These are phyloP conservation scores for Pugionium cornutum DNA, from an alignment of 345 rosid genomes.

Conservation along the genomic window DNA sequence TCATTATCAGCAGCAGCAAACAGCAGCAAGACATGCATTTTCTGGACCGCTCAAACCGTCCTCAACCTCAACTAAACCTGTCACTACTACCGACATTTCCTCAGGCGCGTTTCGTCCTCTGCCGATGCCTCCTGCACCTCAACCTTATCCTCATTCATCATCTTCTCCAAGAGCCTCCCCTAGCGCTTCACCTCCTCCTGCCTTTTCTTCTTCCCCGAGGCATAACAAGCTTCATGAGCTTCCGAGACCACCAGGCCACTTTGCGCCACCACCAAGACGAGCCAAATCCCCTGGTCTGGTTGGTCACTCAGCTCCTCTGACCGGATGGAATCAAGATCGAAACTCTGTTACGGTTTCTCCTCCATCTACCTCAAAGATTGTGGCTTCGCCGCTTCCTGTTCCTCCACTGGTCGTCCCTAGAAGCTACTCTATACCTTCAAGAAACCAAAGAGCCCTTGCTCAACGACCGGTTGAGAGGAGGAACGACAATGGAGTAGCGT, in stretches of 20 bases:
- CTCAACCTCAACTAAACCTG: slow-evolving; percentile 52
- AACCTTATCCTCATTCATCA: slow-evolving; percentile 26
- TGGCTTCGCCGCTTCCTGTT: slow-evolving; percentile 74
- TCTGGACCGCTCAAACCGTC: slow-evolving; percentile 74
- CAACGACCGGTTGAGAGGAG: slow-evolving; percentile 45
- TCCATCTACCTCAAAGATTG: slow-evolving; percentile 42
- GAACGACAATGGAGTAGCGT: slow-evolving; percentile 47
- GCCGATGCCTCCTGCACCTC: slow-evolving; percentile 33
- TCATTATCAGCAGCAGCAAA: slow-evolving; percentile 47
- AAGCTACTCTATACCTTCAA: slow-evolving; percentile 85
- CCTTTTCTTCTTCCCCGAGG: slow-evolving; percentile 68
- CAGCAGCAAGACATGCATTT: slow-evolving; percentile 57
- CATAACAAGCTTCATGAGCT: slow-evolving; percentile 87
- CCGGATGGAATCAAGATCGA: slow-evolving; percentile 61
- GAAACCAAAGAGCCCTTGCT: slow-evolving; percentile 67
- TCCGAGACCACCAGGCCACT: slow-evolving; percentile 77
- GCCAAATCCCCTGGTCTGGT: slow-evolving; percentile 51
- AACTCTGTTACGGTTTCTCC: slow-evolving; percentile 41
- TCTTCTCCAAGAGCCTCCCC: slow-evolving; percentile 78
- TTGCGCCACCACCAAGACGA: slow-evolving; percentile 47
- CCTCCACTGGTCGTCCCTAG: slow-evolving; percentile 70
- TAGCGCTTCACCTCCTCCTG: slow-evolving; percentile 85
- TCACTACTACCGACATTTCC: slow-evolving; percentile 32
- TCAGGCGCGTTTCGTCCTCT: slow-evolving; percentile 50
- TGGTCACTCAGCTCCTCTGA: slow-evolving; percentile 85